These are phyloP conservation scores for Rhipidocladum racemiflorum DNA, from an alignment of 176 grass and related monocot genomes.

Conservation along the genomic window DNA sequence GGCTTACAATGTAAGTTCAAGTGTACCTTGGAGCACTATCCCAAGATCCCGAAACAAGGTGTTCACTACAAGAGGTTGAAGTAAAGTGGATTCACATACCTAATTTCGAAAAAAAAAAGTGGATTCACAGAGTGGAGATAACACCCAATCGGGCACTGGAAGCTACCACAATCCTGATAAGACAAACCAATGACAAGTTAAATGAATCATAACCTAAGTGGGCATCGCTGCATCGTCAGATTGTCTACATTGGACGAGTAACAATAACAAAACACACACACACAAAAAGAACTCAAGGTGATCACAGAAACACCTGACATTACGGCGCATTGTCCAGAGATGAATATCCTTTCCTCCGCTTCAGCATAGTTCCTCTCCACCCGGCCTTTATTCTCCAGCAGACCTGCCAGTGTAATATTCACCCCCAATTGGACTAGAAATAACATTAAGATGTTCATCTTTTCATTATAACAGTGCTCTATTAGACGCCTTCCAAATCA, in stretches of 20 bases:
- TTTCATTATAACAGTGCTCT: constrained; percentile 2
- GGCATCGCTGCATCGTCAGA: neutral
- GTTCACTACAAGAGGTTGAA: neutral
- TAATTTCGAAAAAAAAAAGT: too few species aligned
- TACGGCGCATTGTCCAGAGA: neutral
- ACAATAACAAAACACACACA: neutral
- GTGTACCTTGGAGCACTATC: neutral
- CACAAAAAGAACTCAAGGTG: neutral
- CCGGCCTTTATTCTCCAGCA: neutral
- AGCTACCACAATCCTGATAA: neutral
- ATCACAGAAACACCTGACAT: constrained; percentile 2
- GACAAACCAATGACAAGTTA: neutral
- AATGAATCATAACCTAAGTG: neutral
- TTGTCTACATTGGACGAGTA: neutral
- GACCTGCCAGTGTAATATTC: constrained; percentile 9
- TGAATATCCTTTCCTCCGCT: neutral
- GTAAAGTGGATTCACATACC: neutral
- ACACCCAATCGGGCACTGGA: neutral
- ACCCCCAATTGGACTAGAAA: neutral
- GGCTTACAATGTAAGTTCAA: neutral
- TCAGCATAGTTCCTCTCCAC: constrained; percentile 23
- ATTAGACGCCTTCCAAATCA: neutral
- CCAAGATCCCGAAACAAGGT: neutral
- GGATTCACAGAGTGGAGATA: neutral
- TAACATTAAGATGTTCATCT: neutral